Evolutionary conservation across 1,139 yeast genomes (phyloP), one percentile per base, ranked within the genome.

Genomic region (Torulaspora globosa): DNA sequence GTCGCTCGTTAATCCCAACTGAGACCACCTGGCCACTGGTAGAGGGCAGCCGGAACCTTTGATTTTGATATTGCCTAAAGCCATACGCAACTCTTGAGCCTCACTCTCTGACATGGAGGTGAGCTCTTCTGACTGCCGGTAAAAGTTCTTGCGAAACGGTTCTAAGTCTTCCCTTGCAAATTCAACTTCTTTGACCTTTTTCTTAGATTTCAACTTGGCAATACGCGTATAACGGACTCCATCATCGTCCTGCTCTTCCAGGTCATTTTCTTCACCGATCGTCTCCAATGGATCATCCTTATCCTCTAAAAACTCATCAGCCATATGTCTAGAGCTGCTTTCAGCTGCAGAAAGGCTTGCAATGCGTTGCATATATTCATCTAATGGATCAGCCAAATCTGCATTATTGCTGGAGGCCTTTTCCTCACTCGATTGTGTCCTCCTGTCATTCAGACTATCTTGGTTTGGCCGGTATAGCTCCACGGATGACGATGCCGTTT

Each of bases 21-120:
- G 95, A 1, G 85, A 72, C 95, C 97, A 92, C 49, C 79, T 76
- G 33, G 73, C 59, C 0, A 89, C 78, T 0, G 97, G 97, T 29
- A 73, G 71, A 0, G 88, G 84, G 38, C 80, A 74, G 41, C 73
- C 63, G 1, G 61, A 52, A 0, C 95, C 95, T 21, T 76, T 69
- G 1, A 84, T 79, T 45, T 72, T 75, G 26, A 86, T 79, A 2
- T 84, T 87, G 50, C 82, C 90, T 41, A 81, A 59, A 27, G 74
- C 71, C 10, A 74, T 56, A 40, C 94, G 64, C n/a, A 82, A 57
- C 16, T 72, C 71, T 2, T 70, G 74, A 1, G 82, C 77, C 39
- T 84, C 87, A 28, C 74, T 77, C 0, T 63, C 66, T 0, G 78
- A 60, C 47, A 84, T 61, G 1, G 59, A 56, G 18, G 67, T 61